A percentile compares a stretch with the other conserved stretches of the same genome.
Conservation (phyloP, 352 stramenopile species). For the Discostella stelligera region DNA sequence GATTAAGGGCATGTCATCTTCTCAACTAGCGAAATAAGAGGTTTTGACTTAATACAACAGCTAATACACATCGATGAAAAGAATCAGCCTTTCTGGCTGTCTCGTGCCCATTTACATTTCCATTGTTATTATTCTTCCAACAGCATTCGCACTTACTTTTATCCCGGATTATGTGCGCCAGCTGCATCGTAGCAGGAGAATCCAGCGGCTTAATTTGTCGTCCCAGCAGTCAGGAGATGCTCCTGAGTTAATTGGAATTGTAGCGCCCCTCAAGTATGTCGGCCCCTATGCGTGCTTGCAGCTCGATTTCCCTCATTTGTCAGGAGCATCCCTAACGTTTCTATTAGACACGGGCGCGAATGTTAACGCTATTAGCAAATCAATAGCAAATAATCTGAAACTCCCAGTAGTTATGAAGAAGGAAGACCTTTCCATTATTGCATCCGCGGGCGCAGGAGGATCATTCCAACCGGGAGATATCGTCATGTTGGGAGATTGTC, state of each 20-base stretch:
- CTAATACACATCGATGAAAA: no score
- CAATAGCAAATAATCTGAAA: constrained; percentile 13
- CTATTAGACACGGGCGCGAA: constrained; percentile 48
- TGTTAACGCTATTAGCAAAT: constrained; percentile 32
- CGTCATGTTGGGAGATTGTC: constrained; percentile 33
- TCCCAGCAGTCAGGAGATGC: background rate
- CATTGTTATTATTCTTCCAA: background rate
- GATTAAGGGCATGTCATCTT: no score
- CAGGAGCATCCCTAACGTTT: constrained; percentile 20
- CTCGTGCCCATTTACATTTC: background rate
- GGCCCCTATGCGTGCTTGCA: constrained; percentile 36
- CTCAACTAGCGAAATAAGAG: no score
- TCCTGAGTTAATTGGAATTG: constrained; percentile 26
- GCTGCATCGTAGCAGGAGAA: background rate
- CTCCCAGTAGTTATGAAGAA: constrained; percentile 13
- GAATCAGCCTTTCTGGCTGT: background rate
- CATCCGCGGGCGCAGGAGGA: constrained; percentile 32
- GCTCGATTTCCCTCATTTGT: constrained; percentile 31
- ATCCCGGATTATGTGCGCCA: background rate
- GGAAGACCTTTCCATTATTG: constrained; percentile 31
- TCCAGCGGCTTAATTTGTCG: background rate
- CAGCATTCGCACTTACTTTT: background rate
- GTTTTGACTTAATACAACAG: background rate
- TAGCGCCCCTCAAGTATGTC: constrained; percentile 33
- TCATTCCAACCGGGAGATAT: constrained; percentile 31